Conservation (phyloP, 2,329 filamentous ascomycete species). For the Aspergillus novoparasiticus region DNA sequence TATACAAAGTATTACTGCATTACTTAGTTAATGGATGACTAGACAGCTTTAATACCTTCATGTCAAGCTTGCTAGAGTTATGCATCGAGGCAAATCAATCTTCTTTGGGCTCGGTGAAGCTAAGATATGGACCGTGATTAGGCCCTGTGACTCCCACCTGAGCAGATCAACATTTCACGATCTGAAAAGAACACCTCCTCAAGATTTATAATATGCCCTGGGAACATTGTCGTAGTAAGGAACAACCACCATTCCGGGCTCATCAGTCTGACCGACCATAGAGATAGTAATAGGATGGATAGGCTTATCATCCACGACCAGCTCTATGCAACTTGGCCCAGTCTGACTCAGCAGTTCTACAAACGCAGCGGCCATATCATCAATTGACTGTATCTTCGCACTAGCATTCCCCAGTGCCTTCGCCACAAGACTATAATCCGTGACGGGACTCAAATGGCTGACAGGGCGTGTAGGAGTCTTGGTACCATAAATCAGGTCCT, state of each 20-base stretch:
- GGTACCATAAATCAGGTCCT: not conserved
- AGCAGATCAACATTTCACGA: not conserved
- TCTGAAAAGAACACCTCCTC: fast-evolving
- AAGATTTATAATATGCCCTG: not conserved
- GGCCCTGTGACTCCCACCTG: too few relatives aligned
- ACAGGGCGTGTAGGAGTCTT: not conserved
- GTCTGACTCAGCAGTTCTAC: fast-evolving
- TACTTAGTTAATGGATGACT: fast-evolving
- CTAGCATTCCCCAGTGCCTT: not conserved
- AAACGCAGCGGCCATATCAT: not conserved
- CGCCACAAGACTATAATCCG: not conserved
- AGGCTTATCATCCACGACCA: not conserved
- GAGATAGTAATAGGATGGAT: not conserved
- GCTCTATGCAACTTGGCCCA: not conserved
- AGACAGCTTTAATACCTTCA: not conserved
- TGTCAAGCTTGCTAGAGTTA: not conserved
- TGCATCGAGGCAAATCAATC: not conserved
- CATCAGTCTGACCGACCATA: not conserved
- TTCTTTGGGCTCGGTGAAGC: not conserved
- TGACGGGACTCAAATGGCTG: not conserved
- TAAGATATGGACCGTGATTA: not conserved
- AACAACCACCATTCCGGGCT: not conserved
- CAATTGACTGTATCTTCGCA: not conserved
- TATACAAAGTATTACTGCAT: too few relatives aligned
- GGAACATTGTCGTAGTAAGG: not conserved